Evolutionary conservation across 1,284 basidiomycete genomes (phyloP), one percentile per base, ranked within the genome.

Genomic region (Tetrapyrgos nigripes): DNA sequence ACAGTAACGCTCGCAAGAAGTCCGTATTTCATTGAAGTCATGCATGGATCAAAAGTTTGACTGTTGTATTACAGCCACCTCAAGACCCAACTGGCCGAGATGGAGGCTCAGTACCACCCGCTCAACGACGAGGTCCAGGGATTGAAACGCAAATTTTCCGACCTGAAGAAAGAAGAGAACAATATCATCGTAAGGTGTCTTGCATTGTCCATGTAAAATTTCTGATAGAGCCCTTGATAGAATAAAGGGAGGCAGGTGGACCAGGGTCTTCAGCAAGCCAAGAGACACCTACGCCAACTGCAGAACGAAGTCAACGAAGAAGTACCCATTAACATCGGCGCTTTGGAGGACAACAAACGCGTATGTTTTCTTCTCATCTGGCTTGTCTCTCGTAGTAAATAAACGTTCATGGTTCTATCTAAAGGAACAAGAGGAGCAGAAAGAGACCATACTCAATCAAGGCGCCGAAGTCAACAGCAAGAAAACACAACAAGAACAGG

Each of bases 241-340:
- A 31, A 29, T 1, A 60, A 73, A 33, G 72, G 74, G 33, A 51
- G 46, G 8, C 40, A 35, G 4, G 66, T 71, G 2, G 62, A 73
- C 23, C 53, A 66, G 1, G 58, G 54, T 9, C 54, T 69, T 23
- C 64, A 67, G 13, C 55, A 62, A 23, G 75, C 76, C 11, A 79
- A 74, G 54, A 51, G 59, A 4, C 49, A 60, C 1, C 57, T 74
- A 19, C 62, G 62, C 9, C 67, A 64, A 28, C 53, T 81, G 21
- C 72, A 78, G 50, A 66, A 86, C 24, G 88, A 91, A 64, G 81
- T 86, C 21, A 88, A 89, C 57, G 88, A 93, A 49, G 89, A 90
- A 29, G 78, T 91, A 65, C 92, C 94, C 1, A 85, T 84, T 14
- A 87, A 86, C 65, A 81, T 95, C 17, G 81, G 85, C 23, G 86